A percentile compares a stretch with the other conserved stretches of the same genome.
Evolutionary conservation across 2,329 filamentous ascomycete genomes (phyloP).

Genomic region (Apiospora sp.): DNA sequence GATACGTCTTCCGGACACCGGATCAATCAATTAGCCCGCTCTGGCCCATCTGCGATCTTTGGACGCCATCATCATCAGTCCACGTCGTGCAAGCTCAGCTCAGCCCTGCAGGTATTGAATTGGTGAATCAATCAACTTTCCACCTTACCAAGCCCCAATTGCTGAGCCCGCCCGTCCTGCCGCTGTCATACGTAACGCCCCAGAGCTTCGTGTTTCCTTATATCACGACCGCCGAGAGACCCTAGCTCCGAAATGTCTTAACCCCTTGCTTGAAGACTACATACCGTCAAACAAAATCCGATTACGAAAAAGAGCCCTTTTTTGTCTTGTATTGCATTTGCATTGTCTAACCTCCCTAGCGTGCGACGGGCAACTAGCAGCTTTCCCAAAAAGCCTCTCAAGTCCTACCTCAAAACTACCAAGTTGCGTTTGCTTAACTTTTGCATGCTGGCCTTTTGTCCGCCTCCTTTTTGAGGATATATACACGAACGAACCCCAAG

Average conservation of each 20-base stretch:
- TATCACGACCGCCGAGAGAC: not conserved
- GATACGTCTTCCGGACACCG: constrained; percentile 3
- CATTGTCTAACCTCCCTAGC: not conserved
- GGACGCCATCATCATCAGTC: constrained; percentile 18
- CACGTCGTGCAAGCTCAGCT: constrained; percentile 10
- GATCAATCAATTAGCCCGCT: constrained; percentile 20
- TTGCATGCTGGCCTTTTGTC: constrained; percentile 15
- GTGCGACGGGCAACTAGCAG: not conserved
- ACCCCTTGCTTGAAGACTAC: not conserved
- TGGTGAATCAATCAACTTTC: not conserved
- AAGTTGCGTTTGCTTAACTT: not conserved
- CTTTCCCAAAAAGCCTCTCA: not conserved
- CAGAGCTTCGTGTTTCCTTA: not conserved
- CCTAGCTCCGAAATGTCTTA: constrained; percentile 1
- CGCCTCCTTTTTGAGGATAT: constrained; percentile 2
- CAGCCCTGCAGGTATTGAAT: constrained; percentile 9
- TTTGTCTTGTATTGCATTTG: constrained; percentile 11
- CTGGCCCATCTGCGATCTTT: constrained; percentile 14
- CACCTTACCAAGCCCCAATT: constrained; percentile 15
- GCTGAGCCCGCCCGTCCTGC: not conserved
- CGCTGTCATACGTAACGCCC: constrained; percentile 2
- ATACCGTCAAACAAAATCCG: not conserved
- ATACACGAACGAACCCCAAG: not conserved
- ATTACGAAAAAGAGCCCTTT: not conserved
- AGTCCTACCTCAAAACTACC: not conserved